Evolutionary conservation across 441 rosid species (phyloP).

Genomic region (Isatis lusitanica): DNA sequence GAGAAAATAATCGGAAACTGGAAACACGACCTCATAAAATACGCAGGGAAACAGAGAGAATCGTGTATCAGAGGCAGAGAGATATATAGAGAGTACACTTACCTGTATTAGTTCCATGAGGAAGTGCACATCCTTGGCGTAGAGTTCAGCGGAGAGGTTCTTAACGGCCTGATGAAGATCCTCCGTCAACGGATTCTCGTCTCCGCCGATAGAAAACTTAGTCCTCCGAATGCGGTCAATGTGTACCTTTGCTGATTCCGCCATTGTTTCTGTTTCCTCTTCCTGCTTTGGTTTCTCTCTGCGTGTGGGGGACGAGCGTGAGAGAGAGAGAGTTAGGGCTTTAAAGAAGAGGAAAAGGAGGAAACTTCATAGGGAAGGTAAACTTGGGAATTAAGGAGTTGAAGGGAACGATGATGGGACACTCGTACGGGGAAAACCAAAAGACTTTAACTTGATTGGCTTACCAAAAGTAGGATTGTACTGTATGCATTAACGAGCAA

Average conservation of each 20-base stretch:
- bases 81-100: background rate
- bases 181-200: slow-evolving; percentile 45
- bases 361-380: slow-evolving; percentile 33
- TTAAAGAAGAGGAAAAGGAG: background rate
- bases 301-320: background rate
- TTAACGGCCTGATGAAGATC: slow-evolving; percentile 63
- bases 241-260: slow-evolving; percentile 40
- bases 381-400: slow-evolving; percentile 5
- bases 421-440: slow-evolving; percentile 5
- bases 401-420: background rate
- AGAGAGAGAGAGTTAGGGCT: too few species aligned
- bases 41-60: background rate
- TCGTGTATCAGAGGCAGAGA: background rate
- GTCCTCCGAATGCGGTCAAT: slow-evolving; percentile 44
- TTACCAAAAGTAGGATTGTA: background rate
- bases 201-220: slow-evolving; percentile 59
- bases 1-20: background rate
- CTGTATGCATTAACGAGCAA: background rate
- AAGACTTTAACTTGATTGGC: slow-evolving; percentile 2
- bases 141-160: slow-evolving; percentile 69
- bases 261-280: slow-evolving; percentile 2
- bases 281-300: background rate
- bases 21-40: background rate
- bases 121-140: slow-evolving; percentile 71
- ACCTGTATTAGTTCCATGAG: slow-evolving; percentile 78